Conservation (phyloP, 495 filamentous ascomycete genomes). For the Penicillium fimorum region DNA sequence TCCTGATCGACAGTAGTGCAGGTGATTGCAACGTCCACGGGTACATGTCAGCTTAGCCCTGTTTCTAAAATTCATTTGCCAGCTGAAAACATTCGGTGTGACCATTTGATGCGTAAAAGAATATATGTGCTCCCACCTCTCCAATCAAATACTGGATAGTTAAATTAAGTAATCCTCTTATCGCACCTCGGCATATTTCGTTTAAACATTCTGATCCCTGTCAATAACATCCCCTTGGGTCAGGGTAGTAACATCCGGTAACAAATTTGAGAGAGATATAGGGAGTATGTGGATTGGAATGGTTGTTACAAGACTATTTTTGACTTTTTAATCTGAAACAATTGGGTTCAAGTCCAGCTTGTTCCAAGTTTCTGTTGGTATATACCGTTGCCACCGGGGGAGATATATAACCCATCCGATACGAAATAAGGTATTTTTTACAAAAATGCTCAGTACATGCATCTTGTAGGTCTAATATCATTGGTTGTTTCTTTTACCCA, state of each 20-base stretch:
- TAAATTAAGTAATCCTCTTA: slow-evolving; percentile 10
- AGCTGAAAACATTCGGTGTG: no score
- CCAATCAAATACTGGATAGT: not conserved
- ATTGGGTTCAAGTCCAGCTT: not conserved
- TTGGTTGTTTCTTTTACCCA: slow-evolving; percentile 3
- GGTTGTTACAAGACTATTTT: slow-evolving; percentile 3
- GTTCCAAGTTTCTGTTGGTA: not conserved
- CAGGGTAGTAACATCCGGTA: no score
- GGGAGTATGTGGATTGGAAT: no score
- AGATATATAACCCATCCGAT: not conserved
- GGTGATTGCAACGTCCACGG: slow-evolving; percentile 15
- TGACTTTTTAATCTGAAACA: slow-evolving; percentile 11
- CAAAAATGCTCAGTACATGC: not conserved
- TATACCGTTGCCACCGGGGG: not conserved
- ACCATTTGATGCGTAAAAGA: not conserved
- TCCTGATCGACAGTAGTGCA: slow-evolving; percentile 29
- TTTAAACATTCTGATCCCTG: no score
- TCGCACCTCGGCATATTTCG: no score
- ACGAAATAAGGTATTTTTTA: not conserved
- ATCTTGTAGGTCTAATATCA: not conserved
- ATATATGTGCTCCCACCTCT: no score
- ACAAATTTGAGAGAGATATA: no score
- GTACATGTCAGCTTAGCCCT: slow-evolving; percentile 28
- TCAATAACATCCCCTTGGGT: no score
- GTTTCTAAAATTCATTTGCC: slow-evolving; percentile 7